Base-by-base conservation (phyloP, 2,329 filamentous ascomycete genomes). In the Sordariomycetes sp. region DNA sequence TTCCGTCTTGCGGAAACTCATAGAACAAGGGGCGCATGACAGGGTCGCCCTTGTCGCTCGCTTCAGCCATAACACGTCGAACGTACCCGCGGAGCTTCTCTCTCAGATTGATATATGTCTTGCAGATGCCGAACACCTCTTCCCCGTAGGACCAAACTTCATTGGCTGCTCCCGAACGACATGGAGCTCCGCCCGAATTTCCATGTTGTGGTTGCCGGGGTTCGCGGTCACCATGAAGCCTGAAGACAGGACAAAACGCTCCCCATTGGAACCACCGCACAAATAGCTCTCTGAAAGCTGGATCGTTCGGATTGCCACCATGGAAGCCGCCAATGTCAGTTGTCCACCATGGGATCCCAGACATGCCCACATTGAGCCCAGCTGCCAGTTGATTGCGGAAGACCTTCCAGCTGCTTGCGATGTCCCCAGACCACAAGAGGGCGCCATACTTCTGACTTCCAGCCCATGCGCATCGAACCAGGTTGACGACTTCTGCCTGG, bases 281-380 rank as follows among this genome's bases (percentile, higher is more conserved):
- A 37, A 82, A 74, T 1, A 82, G 54, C 46, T 82, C 78, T 7
- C 74, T 61, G 51, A 82, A 82, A 0, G 45, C 57, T 2, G 58
- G 53, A 30, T 78, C 66, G 1, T 59, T 50, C 0, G 75, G 72
- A 39, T 77, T 63, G 0, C 78, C 78, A 5, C 77, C 77, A 45
- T 82, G 76, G 46, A 83, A 82, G 1, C 79, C 79, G 2, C 79
- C 78, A 34, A 82, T 82, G 43, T 82, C 78, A 1, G 77, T 82
- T 0, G 78, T 82, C 74, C 75, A 82, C 76, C 76, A 81, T 0
- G 75, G 68, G 8, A 82, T 63, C 0, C 78, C 78, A 0, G 74
- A 62, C 5, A 82, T 55, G 0, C 75, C 78, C 70, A 80, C 79
- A 46, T 79, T 78, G 15, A 82, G 55, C 0, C 78, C 78, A 0